Conservation (phyloP, 768 basidiomycete species). For the Pleurotus ostreatus region DNA sequence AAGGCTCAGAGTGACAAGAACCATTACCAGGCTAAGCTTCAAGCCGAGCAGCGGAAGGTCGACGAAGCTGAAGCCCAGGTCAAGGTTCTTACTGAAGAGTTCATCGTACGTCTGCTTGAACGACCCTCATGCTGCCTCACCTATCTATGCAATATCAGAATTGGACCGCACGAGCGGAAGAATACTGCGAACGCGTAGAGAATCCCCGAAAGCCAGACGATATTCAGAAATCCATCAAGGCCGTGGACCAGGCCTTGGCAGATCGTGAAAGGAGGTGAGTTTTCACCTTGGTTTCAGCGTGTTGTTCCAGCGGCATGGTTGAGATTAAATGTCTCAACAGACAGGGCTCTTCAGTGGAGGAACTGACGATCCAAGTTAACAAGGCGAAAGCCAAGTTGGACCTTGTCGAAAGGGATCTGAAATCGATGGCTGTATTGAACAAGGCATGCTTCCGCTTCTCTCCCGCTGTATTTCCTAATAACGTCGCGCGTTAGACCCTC, state of each 20-base stretch:
- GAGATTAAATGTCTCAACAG: conserved; percentile 28
- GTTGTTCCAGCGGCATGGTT: not conserved
- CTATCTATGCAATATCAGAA: conserved; percentile 28
- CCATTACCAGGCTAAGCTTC: conserved; percentile 51
- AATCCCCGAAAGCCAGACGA: conserved; percentile 54
- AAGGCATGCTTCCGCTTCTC: conserved; percentile 35
- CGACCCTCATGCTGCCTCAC: not conserved
- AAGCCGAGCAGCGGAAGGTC: conserved; percentile 43
- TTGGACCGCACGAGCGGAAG: conserved; percentile 61
- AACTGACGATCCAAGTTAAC: conserved; percentile 70
- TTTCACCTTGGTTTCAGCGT: no score
- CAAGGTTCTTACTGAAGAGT: conserved; percentile 56
- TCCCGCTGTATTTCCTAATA: conserved; percentile 3
- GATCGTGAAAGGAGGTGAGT: conserved; percentile 62
- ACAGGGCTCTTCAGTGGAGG: conserved; percentile 74
- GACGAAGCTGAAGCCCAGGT: conserved; percentile 39
- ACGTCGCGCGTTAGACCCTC: conserved; percentile 46
- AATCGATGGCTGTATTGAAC: conserved; percentile 59
- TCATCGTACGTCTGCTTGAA: conserved; percentile 37
- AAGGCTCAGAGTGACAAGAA: conserved; percentile 43
- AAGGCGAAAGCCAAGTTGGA: conserved; percentile 57
- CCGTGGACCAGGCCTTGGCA: conserved; percentile 59
- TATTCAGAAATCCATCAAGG: conserved; percentile 59
- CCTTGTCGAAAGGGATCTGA: conserved; percentile 58
- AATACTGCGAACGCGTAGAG: conserved; percentile 54